Evolutionary conservation across 331 rosid genomes (phyloP).

Genomic region (Saraca asoca): DNA sequence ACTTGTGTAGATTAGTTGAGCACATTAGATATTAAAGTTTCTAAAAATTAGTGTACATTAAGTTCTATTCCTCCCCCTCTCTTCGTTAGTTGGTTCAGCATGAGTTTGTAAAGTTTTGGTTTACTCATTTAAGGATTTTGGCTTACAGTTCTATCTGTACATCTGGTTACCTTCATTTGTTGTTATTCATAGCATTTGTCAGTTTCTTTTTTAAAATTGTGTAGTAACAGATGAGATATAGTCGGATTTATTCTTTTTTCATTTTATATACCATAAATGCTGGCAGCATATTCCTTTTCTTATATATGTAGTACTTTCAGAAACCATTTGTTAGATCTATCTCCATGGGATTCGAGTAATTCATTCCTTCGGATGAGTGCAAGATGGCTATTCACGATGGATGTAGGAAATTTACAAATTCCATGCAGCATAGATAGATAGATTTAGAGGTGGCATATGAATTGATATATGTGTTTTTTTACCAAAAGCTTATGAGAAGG

Average conservation of each 20-base stretch:
- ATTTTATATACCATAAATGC: conserved; percentile 6
- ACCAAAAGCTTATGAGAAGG: no score
- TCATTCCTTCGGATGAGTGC: no score
- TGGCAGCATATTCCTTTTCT: conserved; percentile 25
- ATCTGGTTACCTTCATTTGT: not conserved
- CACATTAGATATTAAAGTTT: conserved; percentile 16
- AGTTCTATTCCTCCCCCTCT: conserved; percentile 27
- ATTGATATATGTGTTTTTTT: no score
- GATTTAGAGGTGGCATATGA: no score
- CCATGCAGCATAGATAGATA: no score
- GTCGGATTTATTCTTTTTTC: conserved; percentile 14
- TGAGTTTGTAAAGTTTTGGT: conserved; percentile 43
- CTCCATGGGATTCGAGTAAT: no score
- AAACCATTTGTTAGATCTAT: no score
- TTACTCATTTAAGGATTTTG: conserved; percentile 35
- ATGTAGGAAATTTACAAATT: no score
- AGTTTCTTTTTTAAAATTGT: not conserved
- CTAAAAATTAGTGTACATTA: conserved; percentile 31
- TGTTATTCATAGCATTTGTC: not conserved
- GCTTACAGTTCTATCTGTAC: conserved; percentile 20
- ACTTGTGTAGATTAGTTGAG: conserved; percentile 37
- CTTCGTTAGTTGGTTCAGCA: conserved; percentile 22
- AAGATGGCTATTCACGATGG: no score
- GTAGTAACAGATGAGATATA: conserved; percentile 2
- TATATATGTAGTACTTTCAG: no score